Base-by-base conservation (phyloP, 768 basidiomycete genomes). In the Naganishia randhawae region DNA sequence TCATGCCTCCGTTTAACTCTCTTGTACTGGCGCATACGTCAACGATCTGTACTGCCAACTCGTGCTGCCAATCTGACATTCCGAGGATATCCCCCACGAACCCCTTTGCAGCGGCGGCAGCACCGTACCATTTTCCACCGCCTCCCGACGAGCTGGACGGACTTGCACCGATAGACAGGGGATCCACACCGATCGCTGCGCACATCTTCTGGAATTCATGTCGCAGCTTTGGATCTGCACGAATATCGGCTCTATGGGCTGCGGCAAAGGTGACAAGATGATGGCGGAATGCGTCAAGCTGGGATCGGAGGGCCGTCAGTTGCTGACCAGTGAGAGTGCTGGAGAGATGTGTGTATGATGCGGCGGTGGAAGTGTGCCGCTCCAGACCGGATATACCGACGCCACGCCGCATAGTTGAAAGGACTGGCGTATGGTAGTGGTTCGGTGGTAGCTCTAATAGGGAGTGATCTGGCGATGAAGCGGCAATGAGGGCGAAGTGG, bases 201-300 rank as follows among this genome's bases (percentile, higher is more conserved):
- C 96, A 99, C 92, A 99, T 96, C 68, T 91, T 89, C 72, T 93
- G 91, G 81, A 98, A 98, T 22, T 87, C 89, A 83, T 89, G 89
- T 4, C 96, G 85, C 78, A 99, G 94, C 3, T 85, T 84, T 1
- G 95, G 92, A 72, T 95, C 89, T 61, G 83, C 83, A 67, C 86
- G 85, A 76, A 99, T 97, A 66, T 88, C 86, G 50, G 88, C 86
- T 57, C 91, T 87, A 78, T 97, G 93, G 10, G 86, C 86, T 29
- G 85, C 81, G 1, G 93, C 91, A 74, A 98, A 99, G 67, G 84
- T 84, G 3, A 85, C 80, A 55, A 97, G 86, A 0, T 91, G 86
- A 2, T 86, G 82, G 73, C 90, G 90, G 81, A 97, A 96, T 57
- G 90, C 88, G 65, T 85, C 83, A 67, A 97, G 86, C 76, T 96